Percentiles rank a stretch among this genome's conserved stretches.
Conservation (phyloP, 1,139 yeast species). For the Yamadazyma aaseri region DNA sequence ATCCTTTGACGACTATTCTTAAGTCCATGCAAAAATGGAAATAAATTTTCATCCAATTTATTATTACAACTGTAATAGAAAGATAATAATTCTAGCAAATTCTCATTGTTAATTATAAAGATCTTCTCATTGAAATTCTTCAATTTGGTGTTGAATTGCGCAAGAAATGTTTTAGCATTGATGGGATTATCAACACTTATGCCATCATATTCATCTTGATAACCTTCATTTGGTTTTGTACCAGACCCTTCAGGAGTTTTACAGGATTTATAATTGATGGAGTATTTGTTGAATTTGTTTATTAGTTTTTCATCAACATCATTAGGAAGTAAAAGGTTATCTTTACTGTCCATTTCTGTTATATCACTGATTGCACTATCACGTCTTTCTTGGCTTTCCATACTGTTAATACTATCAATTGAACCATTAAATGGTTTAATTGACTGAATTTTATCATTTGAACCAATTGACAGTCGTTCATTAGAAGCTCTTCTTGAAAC, state of each 20-base stretch:
- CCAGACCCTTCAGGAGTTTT: conserved; percentile 9
- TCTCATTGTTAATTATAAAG: conserved; percentile 14
- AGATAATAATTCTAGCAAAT: conserved; percentile 22
- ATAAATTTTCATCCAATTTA: conserved; percentile 22
- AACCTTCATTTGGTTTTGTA: not conserved
- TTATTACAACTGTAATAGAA: conserved; percentile 25
- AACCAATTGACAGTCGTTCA: not conserved
- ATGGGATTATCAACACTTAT: not conserved
- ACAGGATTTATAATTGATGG: conserved; percentile 7
- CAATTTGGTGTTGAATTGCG: conserved; percentile 15
- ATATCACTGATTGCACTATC: conserved; percentile 17
- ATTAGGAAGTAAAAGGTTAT: conserved; percentile 5
- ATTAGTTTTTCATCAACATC: conserved; percentile 3
- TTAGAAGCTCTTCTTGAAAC: conserved; percentile 6
- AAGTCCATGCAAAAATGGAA: conserved; percentile 42
- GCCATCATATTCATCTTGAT: no score
- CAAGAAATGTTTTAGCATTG: conserved; percentile 4
- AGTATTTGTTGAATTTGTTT: conserved; percentile 2
- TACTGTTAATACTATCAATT: conserved; percentile 14
- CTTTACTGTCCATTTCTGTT: conserved; percentile 16
- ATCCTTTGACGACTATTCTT: conserved; percentile 27
- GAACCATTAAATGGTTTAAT: conserved; percentile 11
- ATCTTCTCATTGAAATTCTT: conserved; percentile 13
- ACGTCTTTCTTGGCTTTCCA: conserved; percentile 16
- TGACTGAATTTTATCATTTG: not conserved